Percentiles rank a stretch among this genome's conserved stretches.
Conservation (phyloP, 2,329 filamentous ascomycete species). For the Myriosclerotinia scirpicola region DNA sequence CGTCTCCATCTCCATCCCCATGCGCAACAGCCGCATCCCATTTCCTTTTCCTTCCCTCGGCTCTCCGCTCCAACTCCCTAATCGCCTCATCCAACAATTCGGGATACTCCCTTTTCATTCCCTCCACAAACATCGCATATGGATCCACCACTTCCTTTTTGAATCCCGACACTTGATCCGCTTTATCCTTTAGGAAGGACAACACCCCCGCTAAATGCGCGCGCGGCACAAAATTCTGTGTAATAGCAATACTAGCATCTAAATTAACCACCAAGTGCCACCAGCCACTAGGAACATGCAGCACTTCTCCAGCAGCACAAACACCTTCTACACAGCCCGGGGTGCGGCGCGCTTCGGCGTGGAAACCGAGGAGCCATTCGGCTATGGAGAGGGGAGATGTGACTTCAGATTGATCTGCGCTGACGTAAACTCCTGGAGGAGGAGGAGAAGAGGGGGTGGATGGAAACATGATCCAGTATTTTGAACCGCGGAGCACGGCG, state of each 20-base stretch:
- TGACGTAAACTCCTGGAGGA: slow-evolving; percentile 89
- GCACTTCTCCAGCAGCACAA: slow-evolving; percentile 77
- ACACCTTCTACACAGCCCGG: slow-evolving; percentile 83
- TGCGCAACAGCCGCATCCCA: slow-evolving; percentile 78
- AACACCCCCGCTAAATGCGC: slow-evolving; percentile 72
- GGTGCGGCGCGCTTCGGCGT: slow-evolving; percentile 73
- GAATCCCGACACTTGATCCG: slow-evolving; percentile 87
- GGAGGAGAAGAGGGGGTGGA: slow-evolving; percentile 51
- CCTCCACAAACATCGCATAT: slow-evolving; percentile 71
- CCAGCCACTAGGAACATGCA: slow-evolving; percentile 94
- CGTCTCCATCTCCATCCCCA: slow-evolving; percentile 41
- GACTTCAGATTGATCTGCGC: slow-evolving; percentile 85
- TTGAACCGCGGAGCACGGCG: slow-evolving; percentile 81
- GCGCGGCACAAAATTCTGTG: slow-evolving; percentile 88
- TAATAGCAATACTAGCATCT: slow-evolving; percentile 80
- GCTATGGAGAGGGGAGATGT: slow-evolving; percentile 92
- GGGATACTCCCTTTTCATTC: slow-evolving; percentile 63
- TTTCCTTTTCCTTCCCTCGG: slow-evolving; percentile 69
- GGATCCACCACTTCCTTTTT: slow-evolving; percentile 68
- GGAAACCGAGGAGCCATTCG: slow-evolving; percentile 93
- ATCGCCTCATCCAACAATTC: slow-evolving; percentile 66
- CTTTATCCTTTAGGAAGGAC: slow-evolving; percentile 76
- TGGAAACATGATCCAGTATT: slow-evolving; percentile 99
- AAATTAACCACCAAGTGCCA: slow-evolving; percentile 96
- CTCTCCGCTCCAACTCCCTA: slow-evolving; percentile 62